phyloP scores from a whole-genome alignment of 495 filamentous ascomycete genomes.

The Trichoderma virens region DNA sequence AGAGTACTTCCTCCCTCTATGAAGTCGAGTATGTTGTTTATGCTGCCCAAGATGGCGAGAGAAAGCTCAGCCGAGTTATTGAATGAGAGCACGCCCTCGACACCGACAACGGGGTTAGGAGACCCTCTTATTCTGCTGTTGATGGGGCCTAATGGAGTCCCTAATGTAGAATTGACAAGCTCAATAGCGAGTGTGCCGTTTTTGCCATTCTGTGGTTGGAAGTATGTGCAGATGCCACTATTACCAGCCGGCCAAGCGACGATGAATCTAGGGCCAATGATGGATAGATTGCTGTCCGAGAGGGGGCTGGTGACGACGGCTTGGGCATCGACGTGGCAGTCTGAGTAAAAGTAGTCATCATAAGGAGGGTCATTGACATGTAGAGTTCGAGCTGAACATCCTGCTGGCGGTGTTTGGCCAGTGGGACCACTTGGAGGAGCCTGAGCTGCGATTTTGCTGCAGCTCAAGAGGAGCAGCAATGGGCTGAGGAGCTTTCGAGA shows the following conservation, averaged over 20 bases:
- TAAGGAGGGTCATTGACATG: constrained; percentile 41
- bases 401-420: background rate
- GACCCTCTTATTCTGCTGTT: background rate
- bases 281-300: constrained; percentile 42
- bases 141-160: background rate
- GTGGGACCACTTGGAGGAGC: too few relatives aligned
- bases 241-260: constrained; percentile 60
- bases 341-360: constrained; percentile 57
- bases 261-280: constrained; percentile 27
- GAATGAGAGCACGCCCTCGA: constrained; percentile 44
- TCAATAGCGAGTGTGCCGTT: constrained; percentile 47
- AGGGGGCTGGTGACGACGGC: constrained; percentile 51
- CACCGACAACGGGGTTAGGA: constrained; percentile 34
- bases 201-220: constrained; percentile 42
- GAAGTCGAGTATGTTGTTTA: constrained; percentile 46
- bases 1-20: constrained; percentile 50
- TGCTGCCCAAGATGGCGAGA: constrained; percentile 50
- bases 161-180: constrained; percentile 34
- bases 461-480: background rate
- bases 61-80: constrained; percentile 48
- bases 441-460: background rate
- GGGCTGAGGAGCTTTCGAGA: background rate
- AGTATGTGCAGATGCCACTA: constrained; percentile 49
- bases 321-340: constrained; percentile 49
- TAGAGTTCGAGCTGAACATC: constrained; percentile 9